These are phyloP conservation scores for Nicotiana knightiana DNA, from an alignment of 257 asterid species.

Conservation along the genomic window DNA sequence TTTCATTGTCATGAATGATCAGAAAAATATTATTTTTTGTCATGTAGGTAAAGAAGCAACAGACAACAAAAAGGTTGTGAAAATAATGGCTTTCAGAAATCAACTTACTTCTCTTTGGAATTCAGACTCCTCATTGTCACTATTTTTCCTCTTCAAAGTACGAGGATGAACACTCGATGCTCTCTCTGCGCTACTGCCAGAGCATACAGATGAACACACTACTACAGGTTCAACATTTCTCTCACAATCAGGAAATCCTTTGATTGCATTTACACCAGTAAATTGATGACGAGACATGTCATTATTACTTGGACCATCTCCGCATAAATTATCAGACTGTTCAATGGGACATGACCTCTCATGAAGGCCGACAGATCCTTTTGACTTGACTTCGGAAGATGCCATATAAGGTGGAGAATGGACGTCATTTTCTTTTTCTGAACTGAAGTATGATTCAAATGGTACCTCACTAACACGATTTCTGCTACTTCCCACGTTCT, in stretches of 20 bases:
- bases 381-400: constrained; percentile 14
- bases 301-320: constrained; percentile 33
- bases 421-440: constrained; percentile 25
- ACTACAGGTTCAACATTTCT: constrained; percentile 48
- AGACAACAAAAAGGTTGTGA: background rate
- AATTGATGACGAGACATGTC: constrained; percentile 21
- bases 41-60: background rate
- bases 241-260: constrained; percentile 38
- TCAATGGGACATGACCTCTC: constrained; percentile 25
- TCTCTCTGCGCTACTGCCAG: constrained; percentile 70
- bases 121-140: constrained; percentile 58
- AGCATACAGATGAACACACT: constrained; percentile 87
- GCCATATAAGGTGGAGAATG: constrained; percentile 23
- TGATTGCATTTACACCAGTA: constrained; percentile 16
- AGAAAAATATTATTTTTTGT: background rate
- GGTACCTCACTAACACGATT: constrained; percentile 26
- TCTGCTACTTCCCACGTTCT: constrained; percentile 14
- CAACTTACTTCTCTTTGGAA: constrained; percentile 73
- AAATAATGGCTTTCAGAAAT: background rate
- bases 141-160: constrained; percentile 51
- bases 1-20: too few species aligned
- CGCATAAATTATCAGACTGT: constrained; percentile 26
- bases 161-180: constrained; percentile 58
- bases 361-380: constrained; percentile 23
- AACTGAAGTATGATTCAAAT: constrained; percentile 21